phyloP scores from a whole-genome alignment of 495 filamentous ascomycete species.

The Chaetomidium leptoderma region DNA sequence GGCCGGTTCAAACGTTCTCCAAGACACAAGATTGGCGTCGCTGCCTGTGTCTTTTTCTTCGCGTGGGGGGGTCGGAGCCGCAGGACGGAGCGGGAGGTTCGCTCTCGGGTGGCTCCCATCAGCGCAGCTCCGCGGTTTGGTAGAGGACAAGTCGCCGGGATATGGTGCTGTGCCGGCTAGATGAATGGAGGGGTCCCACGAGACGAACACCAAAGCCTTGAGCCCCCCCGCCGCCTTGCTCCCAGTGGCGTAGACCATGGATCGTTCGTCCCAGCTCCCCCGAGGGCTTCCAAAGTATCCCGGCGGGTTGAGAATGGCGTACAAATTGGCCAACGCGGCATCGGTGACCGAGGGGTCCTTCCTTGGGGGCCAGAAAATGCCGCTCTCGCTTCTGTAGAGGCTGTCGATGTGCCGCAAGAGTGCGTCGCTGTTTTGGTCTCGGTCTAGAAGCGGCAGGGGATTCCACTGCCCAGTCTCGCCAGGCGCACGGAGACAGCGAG shows the following conservation, averaged over 20 bases:
- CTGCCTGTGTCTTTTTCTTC: slow-evolving; percentile 14
- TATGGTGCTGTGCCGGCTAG: slow-evolving; percentile 23
- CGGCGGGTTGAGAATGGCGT: slow-evolving; percentile 55
- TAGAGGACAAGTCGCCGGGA: slow-evolving; percentile 8
- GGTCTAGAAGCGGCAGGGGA: background rate
- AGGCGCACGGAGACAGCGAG: slow-evolving; percentile 49
- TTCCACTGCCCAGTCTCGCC: slow-evolving; percentile 39
- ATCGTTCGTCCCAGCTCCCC: slow-evolving; percentile 58
- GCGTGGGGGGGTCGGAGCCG: background rate
- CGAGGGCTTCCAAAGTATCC: slow-evolving; percentile 45
- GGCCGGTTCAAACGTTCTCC: slow-evolving; percentile 29
- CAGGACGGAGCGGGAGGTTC: background rate
- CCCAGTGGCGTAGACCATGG: slow-evolving; percentile 53
- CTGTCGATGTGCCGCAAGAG: slow-evolving; percentile 33
- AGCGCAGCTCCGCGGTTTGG: background rate
- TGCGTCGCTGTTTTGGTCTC: slow-evolving; percentile 2
- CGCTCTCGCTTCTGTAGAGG: slow-evolving; percentile 47
- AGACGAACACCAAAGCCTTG: slow-evolving; percentile 55
- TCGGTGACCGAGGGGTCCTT: slow-evolving; percentile 31
- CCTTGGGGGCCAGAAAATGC: slow-evolving; percentile 58
- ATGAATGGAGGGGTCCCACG: slow-evolving; percentile 54
- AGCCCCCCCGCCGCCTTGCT: slow-evolving; percentile 34
- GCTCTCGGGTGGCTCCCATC: slow-evolving; percentile 11
- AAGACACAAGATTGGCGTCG: background rate
- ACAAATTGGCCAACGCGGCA: slow-evolving; percentile 42